A percentile compares a stretch with the other conserved stretches of the same genome.
These are phyloP conservation scores for Mucor lusitanicus DNA, from an alignment of 371 early-diverging fungal genomes.

Conservation along the genomic window DNA sequence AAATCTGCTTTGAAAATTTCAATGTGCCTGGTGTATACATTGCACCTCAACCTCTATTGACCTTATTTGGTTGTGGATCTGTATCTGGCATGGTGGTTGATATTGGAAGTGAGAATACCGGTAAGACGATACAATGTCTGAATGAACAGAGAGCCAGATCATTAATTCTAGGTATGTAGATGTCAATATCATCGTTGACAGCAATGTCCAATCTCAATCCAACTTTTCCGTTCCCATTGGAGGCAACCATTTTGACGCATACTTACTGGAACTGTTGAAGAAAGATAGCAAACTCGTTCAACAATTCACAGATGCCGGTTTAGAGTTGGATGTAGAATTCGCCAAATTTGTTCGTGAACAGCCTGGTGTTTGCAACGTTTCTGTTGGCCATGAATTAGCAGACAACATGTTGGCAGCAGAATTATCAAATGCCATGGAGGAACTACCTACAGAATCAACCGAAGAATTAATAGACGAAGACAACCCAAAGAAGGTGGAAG, in stretches of 20 bases:
- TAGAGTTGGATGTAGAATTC: constrained; percentile 55
- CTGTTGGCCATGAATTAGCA: constrained; percentile 42
- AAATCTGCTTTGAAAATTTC: constrained; percentile 88
- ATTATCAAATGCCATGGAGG: constrained; percentile 25
- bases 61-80: constrained; percentile 78
- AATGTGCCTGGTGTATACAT: constrained; percentile 88
- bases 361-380: constrained; percentile 58
- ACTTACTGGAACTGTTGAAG: constrained; percentile 60
- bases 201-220: constrained; percentile 59
- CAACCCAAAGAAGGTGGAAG: constrained; percentile 14
- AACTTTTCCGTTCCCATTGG: constrained; percentile 67
- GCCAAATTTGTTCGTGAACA: constrained; percentile 61
- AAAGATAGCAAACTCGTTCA: constrained; percentile 56
- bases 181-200: constrained; percentile 75
- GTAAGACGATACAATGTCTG: constrained; percentile 23
- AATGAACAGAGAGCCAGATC: not conserved
- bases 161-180: constrained; percentile 33
- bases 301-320: constrained; percentile 33
- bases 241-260: constrained; percentile 65
- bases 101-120: constrained; percentile 79
- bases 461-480: constrained; percentile 38
- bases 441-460: constrained; percentile 36
- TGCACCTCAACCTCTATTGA: constrained; percentile 80
- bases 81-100: constrained; percentile 88
- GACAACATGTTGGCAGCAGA: constrained; percentile 31